These are phyloP conservation scores for Aspergillus melleus DNA, from an alignment of 2,329 filamentous ascomycete species.

Conservation along the genomic window DNA sequence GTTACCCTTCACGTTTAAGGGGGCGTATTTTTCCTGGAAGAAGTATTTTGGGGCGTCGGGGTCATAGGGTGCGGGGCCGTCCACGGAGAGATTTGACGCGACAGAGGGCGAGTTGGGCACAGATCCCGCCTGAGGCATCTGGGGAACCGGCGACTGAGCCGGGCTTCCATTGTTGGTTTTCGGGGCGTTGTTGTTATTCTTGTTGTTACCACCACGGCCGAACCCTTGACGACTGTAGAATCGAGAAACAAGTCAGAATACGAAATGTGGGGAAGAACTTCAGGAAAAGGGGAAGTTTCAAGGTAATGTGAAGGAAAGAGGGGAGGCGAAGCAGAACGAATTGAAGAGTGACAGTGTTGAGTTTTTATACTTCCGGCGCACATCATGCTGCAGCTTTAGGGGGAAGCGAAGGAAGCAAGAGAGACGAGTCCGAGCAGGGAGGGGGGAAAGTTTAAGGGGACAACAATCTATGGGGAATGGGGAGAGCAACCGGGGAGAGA, in stretches of 20 bases:
- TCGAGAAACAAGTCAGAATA: constrained; percentile 28
- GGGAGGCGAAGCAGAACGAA: background rate
- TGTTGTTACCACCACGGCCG: constrained; percentile 49
- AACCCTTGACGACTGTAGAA: constrained; percentile 49
- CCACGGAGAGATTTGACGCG: constrained; percentile 37
- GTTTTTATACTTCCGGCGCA: constrained; percentile 4
- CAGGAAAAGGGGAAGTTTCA: constrained; percentile 2
- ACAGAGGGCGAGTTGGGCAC: constrained; percentile 43
- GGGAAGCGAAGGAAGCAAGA: background rate
- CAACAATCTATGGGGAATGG: constrained; percentile 20
- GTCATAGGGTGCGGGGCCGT: constrained; percentile 39
- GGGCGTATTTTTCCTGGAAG: constrained; percentile 59
- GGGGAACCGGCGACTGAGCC: constrained; percentile 29
- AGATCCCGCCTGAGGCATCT: constrained; percentile 29
- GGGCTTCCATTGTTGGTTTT: constrained; percentile 41
- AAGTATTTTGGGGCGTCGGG: constrained; percentile 51
- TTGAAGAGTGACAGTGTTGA: background rate
- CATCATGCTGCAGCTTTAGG: constrained; percentile 2
- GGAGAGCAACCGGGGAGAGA: constrained; percentile 12
- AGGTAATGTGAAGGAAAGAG: background rate
- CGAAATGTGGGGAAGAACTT: constrained; percentile 1
- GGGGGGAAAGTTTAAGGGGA: constrained; percentile 25
- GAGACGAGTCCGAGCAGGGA: background rate
- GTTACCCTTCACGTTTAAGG: constrained; percentile 93
- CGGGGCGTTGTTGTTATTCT: constrained; percentile 40